Evolutionary conservation across 306 rosid species (phyloP).

Genomic region (Cucurbita pepo): DNA sequence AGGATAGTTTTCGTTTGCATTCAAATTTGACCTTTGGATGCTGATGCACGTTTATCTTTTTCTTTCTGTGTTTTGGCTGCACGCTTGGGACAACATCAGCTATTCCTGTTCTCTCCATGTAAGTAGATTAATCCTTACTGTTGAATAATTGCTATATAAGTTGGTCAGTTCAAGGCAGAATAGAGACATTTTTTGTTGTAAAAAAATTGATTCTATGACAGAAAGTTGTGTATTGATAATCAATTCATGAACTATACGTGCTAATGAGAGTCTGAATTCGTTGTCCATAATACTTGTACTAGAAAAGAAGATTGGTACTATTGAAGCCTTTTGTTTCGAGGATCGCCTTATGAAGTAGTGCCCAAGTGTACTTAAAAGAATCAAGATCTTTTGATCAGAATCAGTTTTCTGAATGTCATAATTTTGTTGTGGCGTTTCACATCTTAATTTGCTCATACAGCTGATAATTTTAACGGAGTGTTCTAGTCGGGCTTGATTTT

Average conservation of each 20-base stretch:
- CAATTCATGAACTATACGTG: not conserved
- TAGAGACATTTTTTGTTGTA: not conserved
- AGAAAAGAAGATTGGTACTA: not conserved
- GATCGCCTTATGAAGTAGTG: not conserved
- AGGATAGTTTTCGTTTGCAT: not conserved
- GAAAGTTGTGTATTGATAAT: not conserved
- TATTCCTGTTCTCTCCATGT: conserved; percentile 97
- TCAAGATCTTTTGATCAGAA: not conserved
- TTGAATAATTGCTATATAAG: conserved; percentile 4
- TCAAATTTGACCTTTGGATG: conserved; percentile 10
- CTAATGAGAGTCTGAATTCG: not conserved
- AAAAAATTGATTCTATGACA: not conserved
- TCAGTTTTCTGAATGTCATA: not conserved
- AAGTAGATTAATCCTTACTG: conserved; percentile 25
- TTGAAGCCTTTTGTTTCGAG: not conserved
- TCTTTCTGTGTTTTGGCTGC: conserved; percentile 16
- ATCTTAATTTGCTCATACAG: not conserved
- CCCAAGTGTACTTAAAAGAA: not conserved
- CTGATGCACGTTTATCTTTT: conserved; percentile 24
- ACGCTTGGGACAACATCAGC: conserved; percentile 48
- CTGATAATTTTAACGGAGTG: not conserved
- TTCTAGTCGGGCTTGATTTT: not conserved
- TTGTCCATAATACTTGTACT: not conserved
- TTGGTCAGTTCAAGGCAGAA: not conserved
- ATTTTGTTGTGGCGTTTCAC: not conserved